Evolutionary conservation across 108 stramenopile genomes (phyloP), one percentile per base, ranked within the genome.

Genomic region (Cyclostephanos invisitatus): DNA sequence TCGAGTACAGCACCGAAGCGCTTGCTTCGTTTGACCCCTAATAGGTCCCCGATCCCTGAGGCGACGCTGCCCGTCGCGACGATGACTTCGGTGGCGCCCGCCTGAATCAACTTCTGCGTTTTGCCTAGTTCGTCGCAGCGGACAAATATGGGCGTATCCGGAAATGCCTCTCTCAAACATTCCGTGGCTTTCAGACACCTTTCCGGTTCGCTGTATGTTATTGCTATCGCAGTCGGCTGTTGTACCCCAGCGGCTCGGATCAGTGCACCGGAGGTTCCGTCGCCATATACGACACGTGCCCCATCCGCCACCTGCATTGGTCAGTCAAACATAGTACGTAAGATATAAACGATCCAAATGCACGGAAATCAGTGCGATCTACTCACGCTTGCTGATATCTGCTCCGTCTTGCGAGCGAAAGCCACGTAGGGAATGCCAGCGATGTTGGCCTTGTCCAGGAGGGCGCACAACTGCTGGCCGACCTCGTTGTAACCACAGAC

Each of bases 61-160:
- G 80, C 80, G 49, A 80, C 73, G 22, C 67, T 70, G 22, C 80
- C 80, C 36, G 72, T 61, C 59, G 80, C 55, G 32, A 80, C 72
- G 46, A 89, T 82, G 11, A 89, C 83, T 60, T 87, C 88, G 4
- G 86, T 86, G 35, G 88, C 88, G 50, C 88, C 88, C 22, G 86
- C 86, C 53, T 84, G 71, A 5, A 87, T 60, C 28, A 89, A 72
- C 44, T 84, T 60, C 70, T 84, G 68, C 14, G 64, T 78, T 9
- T 36, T 48, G 18, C 56, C 40, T 32, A 48, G 51, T 24, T 73
- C 67, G 10, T 84, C 75, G 28, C 80, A 82, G 10, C 85, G 63
- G n/a, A 85, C 89, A 56, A 85, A 86, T 37, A 90, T 90, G 2
- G 86, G 86, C 58, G 85, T 83, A 22, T 84, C 84, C 20, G 89